Evolutionary conservation across 768 basidiomycete genomes (phyloP).

Genomic region (Lactifluus pinguis): DNA sequence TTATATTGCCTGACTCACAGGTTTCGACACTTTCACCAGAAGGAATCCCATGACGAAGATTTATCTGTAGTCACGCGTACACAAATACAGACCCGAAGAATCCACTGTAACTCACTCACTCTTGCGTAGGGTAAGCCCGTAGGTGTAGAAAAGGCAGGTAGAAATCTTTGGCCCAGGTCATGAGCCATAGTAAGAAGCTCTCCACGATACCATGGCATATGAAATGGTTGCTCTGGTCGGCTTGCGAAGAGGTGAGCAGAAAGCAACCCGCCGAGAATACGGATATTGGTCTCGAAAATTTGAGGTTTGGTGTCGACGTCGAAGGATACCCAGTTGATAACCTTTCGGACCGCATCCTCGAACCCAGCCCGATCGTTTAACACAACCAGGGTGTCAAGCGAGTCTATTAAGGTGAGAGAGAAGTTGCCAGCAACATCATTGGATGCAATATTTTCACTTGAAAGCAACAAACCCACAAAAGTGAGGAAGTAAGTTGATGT

Average conservation of each 20-base stretch:
- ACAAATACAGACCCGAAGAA: slow-evolving; percentile 2
- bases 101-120: slow-evolving; percentile 34
- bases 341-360: slow-evolving; percentile 72
- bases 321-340: slow-evolving; percentile 79
- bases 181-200: slow-evolving; percentile 74
- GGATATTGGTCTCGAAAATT: slow-evolving; percentile 95
- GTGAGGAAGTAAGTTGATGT: not conserved
- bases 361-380: slow-evolving; percentile 71
- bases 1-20: slow-evolving; percentile 43
- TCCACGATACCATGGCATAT: slow-evolving; percentile 75
- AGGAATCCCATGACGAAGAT: slow-evolving; percentile 70
- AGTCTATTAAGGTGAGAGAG: slow-evolving; percentile 74
- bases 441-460: slow-evolving; percentile 58
- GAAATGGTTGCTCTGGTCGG: slow-evolving; percentile 53
- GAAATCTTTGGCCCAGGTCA: slow-evolving; percentile 76
- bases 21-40: slow-evolving; percentile 75
- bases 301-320: slow-evolving; percentile 95
- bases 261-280: slow-evolving; percentile 83
- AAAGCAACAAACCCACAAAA: slow-evolving; percentile 26
- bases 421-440: slow-evolving; percentile 97
- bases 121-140: slow-evolving; percentile 91
- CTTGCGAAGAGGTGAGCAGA: slow-evolving; percentile 81
- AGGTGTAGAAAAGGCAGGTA: slow-evolving; percentile 87
- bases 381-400: slow-evolving; percentile 86
- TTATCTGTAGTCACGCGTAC: slow-evolving; percentile 43